Base-by-base conservation (phyloP, 2,329 filamentous ascomycete genomes). In the Cladophialophora exuberans region DNA sequence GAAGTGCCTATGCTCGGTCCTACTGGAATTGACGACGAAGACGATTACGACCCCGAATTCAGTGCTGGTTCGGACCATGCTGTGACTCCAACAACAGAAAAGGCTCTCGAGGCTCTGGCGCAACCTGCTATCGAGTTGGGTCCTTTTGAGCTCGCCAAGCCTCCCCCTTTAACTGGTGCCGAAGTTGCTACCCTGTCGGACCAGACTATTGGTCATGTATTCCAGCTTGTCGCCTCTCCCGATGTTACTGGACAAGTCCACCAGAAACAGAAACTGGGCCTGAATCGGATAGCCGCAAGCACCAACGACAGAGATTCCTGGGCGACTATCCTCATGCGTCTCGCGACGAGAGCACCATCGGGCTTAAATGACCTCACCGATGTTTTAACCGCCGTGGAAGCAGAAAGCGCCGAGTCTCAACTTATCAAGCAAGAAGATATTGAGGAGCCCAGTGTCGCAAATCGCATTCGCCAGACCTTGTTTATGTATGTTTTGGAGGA, bases 21-120 rank as follows among this genome's bases (percentile, higher is more conserved):
- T 2, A 83, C 82, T 22, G 85, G 89, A 3, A 85, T 88, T 5
- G 85, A 87, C 6, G 91, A 96, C 36, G 92, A 96, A 17, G 90
- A 96, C 62, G 90, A 96, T 64, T 97, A 97, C 67, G 93, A 97
- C 66, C 92, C 93, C 0, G 89, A 95, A 66, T 91, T 90, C 63
- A 84, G 87, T 56, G 82, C 87, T 6, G 83, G 85, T 30, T 88
- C 93, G 66, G 85, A 90, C 26, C 73, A 87, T 44, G 89, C 93
- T 70, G 78, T 90, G 11, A 89, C 93, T 67, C 83, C 83, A 57
- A 79, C 85, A 4, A 80, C 86, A n/a, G 75, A 83, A 3, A 57
- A 51, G 22, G 58, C 54, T 11, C 45, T 59, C 15, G 79, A 81
- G 41, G 79, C 82, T 36, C 69, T 79, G 3, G 70, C 79, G 22